These are phyloP conservation scores for Jamesozyma gamospora DNA, from an alignment of 805 yeast species.

Conservation along the genomic window DNA sequence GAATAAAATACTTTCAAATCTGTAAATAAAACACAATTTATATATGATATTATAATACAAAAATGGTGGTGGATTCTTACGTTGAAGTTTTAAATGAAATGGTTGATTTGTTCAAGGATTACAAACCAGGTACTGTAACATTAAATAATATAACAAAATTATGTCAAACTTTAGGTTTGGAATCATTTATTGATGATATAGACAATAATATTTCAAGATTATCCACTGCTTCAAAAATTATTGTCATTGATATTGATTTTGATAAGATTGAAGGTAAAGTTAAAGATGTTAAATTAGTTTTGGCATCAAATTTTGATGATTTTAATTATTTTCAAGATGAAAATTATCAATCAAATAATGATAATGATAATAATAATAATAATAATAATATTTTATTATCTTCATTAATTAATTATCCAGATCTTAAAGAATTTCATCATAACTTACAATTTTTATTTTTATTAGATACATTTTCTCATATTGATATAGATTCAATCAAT, in stretches of 20 bases:
- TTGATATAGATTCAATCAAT: slow-evolving; percentile 19
- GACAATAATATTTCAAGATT: slow-evolving; percentile 21
- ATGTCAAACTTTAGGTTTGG: slow-evolving; percentile 28
- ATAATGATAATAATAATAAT: background rate
- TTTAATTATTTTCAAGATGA: slow-evolving; percentile 24
- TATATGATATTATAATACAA: too few species aligned
- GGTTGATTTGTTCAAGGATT: slow-evolving; percentile 24
- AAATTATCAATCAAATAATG: background rate
- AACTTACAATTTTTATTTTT: slow-evolving; percentile 26
- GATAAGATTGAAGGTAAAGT: slow-evolving; percentile 19
- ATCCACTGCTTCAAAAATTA: slow-evolving; percentile 30
- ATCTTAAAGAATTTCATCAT: slow-evolving; percentile 25
- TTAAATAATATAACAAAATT: slow-evolving; percentile 26
- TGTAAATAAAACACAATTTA: too few species aligned
- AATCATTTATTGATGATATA: slow-evolving; percentile 27
- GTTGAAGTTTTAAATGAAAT: slow-evolving; percentile 22
- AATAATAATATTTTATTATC: slow-evolving; percentile 23
- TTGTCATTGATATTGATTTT: slow-evolving; percentile 31
- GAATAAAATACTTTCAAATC: background rate
- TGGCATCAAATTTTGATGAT: slow-evolving; percentile 30
- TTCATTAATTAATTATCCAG: slow-evolving; percentile 21
- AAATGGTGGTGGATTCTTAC: slow-evolving; percentile 21
- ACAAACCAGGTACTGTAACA: slow-evolving; percentile 27
- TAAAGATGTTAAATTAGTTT: slow-evolving; percentile 28
- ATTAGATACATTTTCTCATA: slow-evolving; percentile 25